Conservation (phyloP, 164 flowering plant genomes). For the Annona cherimola region DNA sequence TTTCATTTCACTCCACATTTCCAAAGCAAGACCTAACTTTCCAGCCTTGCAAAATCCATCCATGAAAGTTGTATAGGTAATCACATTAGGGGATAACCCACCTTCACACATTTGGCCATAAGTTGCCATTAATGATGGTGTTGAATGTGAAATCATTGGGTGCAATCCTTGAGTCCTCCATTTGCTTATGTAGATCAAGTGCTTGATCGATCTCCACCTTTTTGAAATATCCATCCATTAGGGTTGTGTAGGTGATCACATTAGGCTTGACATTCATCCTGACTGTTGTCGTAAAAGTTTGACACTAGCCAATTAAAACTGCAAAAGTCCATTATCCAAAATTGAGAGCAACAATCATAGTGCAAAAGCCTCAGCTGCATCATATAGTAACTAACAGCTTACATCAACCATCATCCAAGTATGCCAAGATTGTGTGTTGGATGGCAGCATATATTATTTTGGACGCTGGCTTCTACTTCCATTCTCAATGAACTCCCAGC, state of each 20-base stretch:
- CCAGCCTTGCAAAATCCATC: slow-evolving; percentile 51
- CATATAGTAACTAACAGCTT: neutral
- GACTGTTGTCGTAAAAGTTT: neutral
- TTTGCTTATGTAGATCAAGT: too few species aligned
- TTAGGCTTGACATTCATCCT: slow-evolving; percentile 18
- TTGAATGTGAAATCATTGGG: too few species aligned
- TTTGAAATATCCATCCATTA: too few species aligned
- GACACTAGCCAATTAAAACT: neutral
- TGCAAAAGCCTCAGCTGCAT: neutral
- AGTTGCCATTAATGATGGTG: too few species aligned
- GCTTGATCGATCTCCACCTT: too few species aligned
- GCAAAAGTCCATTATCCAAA: neutral
- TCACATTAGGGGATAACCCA: too few species aligned
- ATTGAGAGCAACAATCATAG: neutral
- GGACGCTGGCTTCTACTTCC: neutral
- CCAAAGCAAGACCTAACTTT: slow-evolving; percentile 50
- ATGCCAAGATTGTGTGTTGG: neutral
- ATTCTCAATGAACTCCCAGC: neutral
- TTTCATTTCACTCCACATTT: slow-evolving; percentile 48
- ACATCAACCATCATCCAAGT: neutral
- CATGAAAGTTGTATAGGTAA: slow-evolving; percentile 61
- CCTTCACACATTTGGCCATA: too few species aligned
- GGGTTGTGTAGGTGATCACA: too few species aligned
- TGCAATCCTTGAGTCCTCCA: too few species aligned
- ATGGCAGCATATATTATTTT: neutral